Evolutionary conservation across 805 yeast genomes (phyloP).

Genomic region (Saturnispora saitoi): DNA sequence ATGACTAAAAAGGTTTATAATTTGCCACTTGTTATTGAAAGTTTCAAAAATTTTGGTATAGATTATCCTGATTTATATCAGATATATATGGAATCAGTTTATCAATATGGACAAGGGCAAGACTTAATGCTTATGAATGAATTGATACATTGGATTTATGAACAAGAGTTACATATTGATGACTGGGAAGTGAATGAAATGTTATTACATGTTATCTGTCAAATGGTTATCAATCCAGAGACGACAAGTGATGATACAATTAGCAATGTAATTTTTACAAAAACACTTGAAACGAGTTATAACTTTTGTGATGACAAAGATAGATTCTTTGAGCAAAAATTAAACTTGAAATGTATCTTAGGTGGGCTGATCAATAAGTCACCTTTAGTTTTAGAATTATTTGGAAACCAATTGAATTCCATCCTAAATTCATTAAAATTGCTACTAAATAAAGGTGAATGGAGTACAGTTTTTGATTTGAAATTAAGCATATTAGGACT

Average conservation of each 20-base stretch:
- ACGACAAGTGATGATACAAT: not conserved
- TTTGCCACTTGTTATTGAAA: constrained; percentile 28
- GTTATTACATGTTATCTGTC: constrained; percentile 14
- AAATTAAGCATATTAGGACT: constrained; percentile 44
- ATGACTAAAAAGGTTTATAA: constrained; percentile 40
- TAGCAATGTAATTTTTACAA: constrained; percentile 6
- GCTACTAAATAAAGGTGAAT: constrained; percentile 3
- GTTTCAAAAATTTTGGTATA: constrained; percentile 44
- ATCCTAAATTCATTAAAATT: constrained; percentile 7
- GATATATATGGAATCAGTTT: constrained; percentile 41
- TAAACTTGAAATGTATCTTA: constrained; percentile 6
- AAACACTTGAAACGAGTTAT: constrained; percentile 6
- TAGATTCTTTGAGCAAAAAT: constrained; percentile 13
- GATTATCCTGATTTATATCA: constrained; percentile 42
- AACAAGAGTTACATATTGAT: constrained; percentile 15
- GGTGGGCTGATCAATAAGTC: constrained; percentile 11
- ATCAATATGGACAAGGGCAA: constrained; percentile 31
- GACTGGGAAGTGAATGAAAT: constrained; percentile 20
- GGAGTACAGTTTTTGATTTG: constrained; percentile 44
- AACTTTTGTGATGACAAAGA: constrained; percentile 10
- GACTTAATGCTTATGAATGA: constrained; percentile 18
- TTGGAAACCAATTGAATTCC: constrained; percentile 5
- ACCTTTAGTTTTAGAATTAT: constrained; percentile 2
- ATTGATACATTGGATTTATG: constrained; percentile 15
- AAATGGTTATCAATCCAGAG: constrained; percentile 7